A percentile compares a stretch with the other conserved stretches of the same genome.
phyloP scores from a whole-genome alignment of 139 green algal genomes.

The Closterium sp. region DNA sequence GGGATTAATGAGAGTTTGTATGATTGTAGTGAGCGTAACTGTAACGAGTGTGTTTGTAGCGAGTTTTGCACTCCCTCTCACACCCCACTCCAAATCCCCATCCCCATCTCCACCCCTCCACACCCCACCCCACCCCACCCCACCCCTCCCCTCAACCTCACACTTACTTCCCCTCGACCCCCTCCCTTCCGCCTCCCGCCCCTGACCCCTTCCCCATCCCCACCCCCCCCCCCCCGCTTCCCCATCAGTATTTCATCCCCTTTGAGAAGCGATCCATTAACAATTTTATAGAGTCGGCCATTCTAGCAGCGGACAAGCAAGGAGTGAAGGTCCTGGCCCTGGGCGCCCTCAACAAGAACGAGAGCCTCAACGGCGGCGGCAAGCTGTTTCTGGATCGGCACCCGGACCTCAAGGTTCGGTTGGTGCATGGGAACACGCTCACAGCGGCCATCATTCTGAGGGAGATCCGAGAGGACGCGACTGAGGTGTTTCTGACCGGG shows the following conservation, averaged over 20 bases:
- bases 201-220: not conserved
- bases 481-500: slow-evolving; percentile 57
- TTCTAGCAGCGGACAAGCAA: slow-evolving; percentile 46
- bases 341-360: slow-evolving; percentile 60
- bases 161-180: not conserved
- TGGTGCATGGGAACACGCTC: slow-evolving; percentile 62
- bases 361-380: slow-evolving; percentile 56
- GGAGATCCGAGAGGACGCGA: slow-evolving; percentile 53
- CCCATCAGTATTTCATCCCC: slow-evolving; percentile 57
- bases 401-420: slow-evolving; percentile 43
- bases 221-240: not conserved
- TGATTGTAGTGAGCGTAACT: no score
- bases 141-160: not conserved
- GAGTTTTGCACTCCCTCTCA: not conserved
- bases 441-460: slow-evolving; percentile 53
- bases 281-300: slow-evolving; percentile 40
- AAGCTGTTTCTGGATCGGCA: slow-evolving; percentile 54
- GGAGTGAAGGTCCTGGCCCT: slow-evolving; percentile 51
- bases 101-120: no score
- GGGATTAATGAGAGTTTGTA: not conserved
- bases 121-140: no score
- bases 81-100: not conserved
- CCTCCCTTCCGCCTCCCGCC: no score
- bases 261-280: slow-evolving; percentile 57
- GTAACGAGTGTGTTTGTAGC: not conserved